phyloP scores from a whole-genome alignment of 2,329 filamentous ascomycete species.

The Colletotrichum melonis region DNA sequence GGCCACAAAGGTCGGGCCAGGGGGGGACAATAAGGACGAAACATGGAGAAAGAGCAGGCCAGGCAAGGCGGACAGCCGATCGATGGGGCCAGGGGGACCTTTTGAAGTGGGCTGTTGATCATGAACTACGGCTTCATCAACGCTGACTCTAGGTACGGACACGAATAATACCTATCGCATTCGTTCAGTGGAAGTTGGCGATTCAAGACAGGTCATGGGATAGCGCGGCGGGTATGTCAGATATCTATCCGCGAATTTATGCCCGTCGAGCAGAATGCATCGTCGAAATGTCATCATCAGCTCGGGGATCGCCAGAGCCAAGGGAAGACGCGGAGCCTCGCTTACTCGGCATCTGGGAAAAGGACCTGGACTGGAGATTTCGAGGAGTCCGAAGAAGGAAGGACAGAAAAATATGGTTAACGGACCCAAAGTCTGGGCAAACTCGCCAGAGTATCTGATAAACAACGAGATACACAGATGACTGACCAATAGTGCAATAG shows the following conservation, averaged over 20 bases:
- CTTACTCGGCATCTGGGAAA: background rate
- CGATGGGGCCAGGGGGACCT: slow-evolving; percentile 13
- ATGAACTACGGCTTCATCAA: background rate
- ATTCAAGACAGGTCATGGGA: background rate
- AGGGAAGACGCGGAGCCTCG: background rate
- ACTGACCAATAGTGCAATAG: background rate
- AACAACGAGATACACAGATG: background rate
- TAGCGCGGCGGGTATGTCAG: background rate
- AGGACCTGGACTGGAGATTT: background rate
- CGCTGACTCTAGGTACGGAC: background rate
- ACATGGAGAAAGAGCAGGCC: slow-evolving; percentile 22
- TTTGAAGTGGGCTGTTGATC: background rate
- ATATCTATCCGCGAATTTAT: background rate
- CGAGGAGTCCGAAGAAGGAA: background rate
- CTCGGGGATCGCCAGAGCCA: slow-evolving; percentile 10
- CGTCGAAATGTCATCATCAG: background rate
- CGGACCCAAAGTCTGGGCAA: background rate
- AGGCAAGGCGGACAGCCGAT: slow-evolving; percentile 12
- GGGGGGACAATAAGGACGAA: slow-evolving; percentile 15
- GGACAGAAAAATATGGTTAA: background rate
- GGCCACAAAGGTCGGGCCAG: background rate
- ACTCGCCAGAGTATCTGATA: slow-evolving; percentile 20
- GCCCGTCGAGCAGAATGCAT: background rate
- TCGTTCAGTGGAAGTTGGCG: background rate
- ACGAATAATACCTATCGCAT: background rate